Evolutionary conservation across 1,284 basidiomycete species (phyloP).

Genomic region (Ustilago curta): DNA sequence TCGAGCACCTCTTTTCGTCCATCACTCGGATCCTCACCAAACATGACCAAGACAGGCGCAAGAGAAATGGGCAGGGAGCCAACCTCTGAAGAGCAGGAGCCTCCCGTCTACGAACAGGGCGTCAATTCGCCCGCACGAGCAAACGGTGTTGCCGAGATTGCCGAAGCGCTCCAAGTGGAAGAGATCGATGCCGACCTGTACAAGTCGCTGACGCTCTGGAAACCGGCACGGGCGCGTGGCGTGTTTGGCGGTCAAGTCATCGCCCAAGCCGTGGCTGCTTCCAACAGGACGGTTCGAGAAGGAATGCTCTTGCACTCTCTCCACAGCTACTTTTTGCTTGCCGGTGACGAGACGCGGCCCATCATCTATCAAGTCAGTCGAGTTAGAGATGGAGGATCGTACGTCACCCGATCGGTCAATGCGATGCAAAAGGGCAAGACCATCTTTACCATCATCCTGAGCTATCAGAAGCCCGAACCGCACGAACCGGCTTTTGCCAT

Average conservation of each 20-base stretch:
- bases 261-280: constrained; percentile 59
- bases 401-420: constrained; percentile 62
- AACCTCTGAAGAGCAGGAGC: constrained; percentile 54
- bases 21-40: too few species aligned
- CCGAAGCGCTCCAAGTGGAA: constrained; percentile 60
- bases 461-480: constrained; percentile 65
- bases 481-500: constrained; percentile 60
- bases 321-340: constrained; percentile 65
- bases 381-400: constrained; percentile 65
- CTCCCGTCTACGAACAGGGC: constrained; percentile 54
- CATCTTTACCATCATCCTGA: constrained; percentile 63
- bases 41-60: constrained; percentile 35
- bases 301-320: constrained; percentile 56
- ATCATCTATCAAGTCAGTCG: constrained; percentile 64
- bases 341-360: constrained; percentile 51
- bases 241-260: constrained; percentile 68
- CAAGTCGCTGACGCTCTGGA: constrained; percentile 59
- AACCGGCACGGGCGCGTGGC: constrained; percentile 60
- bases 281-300: constrained; percentile 56
- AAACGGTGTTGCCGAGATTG: constrained; percentile 32
- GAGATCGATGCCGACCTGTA: constrained; percentile 60
- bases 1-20: background rate
- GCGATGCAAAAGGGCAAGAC: constrained; percentile 56
- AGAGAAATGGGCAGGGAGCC: constrained; percentile 53
- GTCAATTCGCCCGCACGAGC: constrained; percentile 40